Base-by-base conservation (phyloP, 768 basidiomycete genomes). In the Agaricus blazei region DNA sequence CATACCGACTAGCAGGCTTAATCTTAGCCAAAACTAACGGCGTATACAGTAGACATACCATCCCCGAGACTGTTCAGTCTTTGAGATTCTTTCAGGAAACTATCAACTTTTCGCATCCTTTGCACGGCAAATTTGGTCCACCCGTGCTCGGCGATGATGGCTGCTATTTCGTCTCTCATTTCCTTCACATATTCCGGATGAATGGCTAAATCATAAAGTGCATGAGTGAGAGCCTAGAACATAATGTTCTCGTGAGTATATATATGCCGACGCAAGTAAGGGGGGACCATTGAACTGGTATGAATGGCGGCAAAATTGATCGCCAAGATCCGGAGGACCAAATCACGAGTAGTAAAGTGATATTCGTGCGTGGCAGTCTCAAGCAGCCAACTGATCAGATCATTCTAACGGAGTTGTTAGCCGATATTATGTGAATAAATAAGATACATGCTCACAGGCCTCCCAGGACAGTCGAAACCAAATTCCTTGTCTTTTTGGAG, bases 321-420 rank as follows among this genome's bases (percentile, higher is more conserved):
- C 7, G 67, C 53, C 9, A 81, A 61, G 6, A 79, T 56, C n/a
- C 71, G 65, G 1, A 61, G 58, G 0, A 69, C 67, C 7, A 78
- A 60, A 31, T 71, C 65, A n/a, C 60, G 53, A 0, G 67, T 51
- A 5, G 57, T 66, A n/a, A 37, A 24, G 26, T 62, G 59, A 31
- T 68, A 66, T 15, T 68, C 56, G 4, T 66, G 67, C 8, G 65
- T 59, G 0, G 76, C 74, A 7, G 62, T 66, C 42, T 76, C 76
- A 37, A 80, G 67, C 9, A 80, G 64, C 77, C 78, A 82, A 15
- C 71, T 67, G 0, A 81, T 66, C n/a, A 80, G 57, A 52, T 80
- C 79, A 50, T 73, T 71, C 79, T 79, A 43, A 11, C 19, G n/a
- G n/a, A 8, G 15, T 14, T 9, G 38, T 43, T 27, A 27, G n/a